Percentiles rank a stretch among this genome's conserved stretches.
Conservation (phyloP, 768 basidiomycete genomes). For the Leccinellum albellum region DNA sequence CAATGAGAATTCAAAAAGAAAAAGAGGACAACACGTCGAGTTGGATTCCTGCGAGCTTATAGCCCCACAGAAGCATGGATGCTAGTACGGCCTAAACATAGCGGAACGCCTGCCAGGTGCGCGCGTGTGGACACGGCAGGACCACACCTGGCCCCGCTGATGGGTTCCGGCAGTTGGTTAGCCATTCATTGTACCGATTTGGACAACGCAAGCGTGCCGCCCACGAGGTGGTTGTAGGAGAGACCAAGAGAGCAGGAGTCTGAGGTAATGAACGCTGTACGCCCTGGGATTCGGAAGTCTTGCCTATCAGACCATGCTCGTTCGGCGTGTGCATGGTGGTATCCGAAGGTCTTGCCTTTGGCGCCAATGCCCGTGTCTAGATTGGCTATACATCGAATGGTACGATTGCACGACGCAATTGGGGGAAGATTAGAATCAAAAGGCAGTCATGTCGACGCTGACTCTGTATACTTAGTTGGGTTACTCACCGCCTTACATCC, state of each 20-base stretch:
- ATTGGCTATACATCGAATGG: neutral
- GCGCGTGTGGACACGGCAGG: conserved; percentile 20
- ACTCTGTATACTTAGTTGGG: neutral
- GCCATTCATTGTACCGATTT: conserved; percentile 3
- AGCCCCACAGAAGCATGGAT: conserved; percentile 20
- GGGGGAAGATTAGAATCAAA: neutral
- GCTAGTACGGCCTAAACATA: conserved; percentile 19
- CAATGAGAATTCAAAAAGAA: conserved; percentile 5
- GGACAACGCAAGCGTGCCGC: neutral
- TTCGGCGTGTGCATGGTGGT: conserved; percentile 12
- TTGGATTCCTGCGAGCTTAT: conserved; percentile 15
- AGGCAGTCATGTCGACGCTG: neutral
- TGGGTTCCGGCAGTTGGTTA: neutral
- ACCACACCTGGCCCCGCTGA: conserved; percentile 7
- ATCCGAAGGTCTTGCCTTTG: neutral
- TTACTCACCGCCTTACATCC: neutral
- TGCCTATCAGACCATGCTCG: conserved; percentile 10
- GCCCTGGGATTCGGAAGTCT: conserved; percentile 9
- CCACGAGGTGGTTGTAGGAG: conserved; percentile 14
- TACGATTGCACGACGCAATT: neutral
- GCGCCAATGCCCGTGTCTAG: neutral
- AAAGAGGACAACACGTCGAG: conserved; percentile 4
- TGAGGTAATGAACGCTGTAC: conserved; percentile 23
- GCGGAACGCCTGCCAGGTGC: conserved; percentile 17
- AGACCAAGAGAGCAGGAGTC: neutral